These are phyloP conservation scores for Taphrina pruni DNA, from an alignment of 1,139 yeast species.

Conservation along the genomic window DNA sequence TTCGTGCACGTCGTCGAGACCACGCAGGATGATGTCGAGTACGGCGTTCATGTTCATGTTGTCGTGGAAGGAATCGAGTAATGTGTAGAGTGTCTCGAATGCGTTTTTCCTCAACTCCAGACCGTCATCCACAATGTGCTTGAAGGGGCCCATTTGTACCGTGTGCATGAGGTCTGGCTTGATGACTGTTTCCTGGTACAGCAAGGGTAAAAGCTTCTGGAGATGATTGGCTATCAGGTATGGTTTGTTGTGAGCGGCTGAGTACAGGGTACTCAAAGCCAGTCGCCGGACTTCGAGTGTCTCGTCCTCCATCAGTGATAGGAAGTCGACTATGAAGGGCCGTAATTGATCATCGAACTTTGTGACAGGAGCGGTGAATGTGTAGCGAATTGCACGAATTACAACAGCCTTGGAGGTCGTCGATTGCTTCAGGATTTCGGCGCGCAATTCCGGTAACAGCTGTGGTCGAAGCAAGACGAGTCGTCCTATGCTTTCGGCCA, in stretches of 20 bases:
- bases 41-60: constrained; percentile 46
- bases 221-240: constrained; percentile 58
- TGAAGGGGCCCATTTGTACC: constrained; percentile 87
- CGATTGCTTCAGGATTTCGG: constrained; percentile 47
- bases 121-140: constrained; percentile 80
- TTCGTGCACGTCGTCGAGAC: constrained; percentile 58
- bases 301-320: constrained; percentile 52
- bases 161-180: constrained; percentile 65
- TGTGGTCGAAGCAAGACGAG: constrained; percentile 50
- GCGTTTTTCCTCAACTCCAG: constrained; percentile 74
- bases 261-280: constrained; percentile 64
- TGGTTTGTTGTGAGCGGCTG: constrained; percentile 68
- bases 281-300: constrained; percentile 55
- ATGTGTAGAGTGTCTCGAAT: constrained; percentile 71
- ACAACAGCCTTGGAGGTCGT: constrained; percentile 49
- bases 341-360: constrained; percentile 49
- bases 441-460: constrained; percentile 49
- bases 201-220: constrained; percentile 59
- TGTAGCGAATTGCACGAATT: constrained; percentile 53
- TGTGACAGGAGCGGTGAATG: constrained; percentile 46
- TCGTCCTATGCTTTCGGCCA: constrained; percentile 55
- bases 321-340: constrained; percentile 53
- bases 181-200: constrained; percentile 63
- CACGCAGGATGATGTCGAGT: constrained; percentile 52
- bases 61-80: constrained; percentile 52